phyloP scores from a whole-genome alignment of 768 basidiomycete genomes.

The Lentinula guzmanii region DNA sequence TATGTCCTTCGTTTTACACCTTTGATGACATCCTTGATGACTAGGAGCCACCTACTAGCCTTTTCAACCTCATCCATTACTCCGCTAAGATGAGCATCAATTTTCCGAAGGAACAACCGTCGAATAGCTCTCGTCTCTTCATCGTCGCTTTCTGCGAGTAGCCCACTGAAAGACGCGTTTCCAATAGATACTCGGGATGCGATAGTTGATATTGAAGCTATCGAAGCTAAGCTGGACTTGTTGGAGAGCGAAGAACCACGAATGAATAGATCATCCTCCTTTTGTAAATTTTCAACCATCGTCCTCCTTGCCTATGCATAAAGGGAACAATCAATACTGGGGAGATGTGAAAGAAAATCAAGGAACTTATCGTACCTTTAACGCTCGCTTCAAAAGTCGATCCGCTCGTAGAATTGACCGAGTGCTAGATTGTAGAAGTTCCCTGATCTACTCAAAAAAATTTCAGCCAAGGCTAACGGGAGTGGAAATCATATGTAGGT shows the following conservation, averaged over 20 bases:
- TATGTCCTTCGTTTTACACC: constrained; percentile 49
- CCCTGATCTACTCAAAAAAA: constrained; percentile 38
- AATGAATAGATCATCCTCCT: constrained; percentile 16
- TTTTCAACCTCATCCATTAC: constrained; percentile 63
- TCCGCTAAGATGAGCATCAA: constrained; percentile 48
- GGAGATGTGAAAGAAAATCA: neutral
- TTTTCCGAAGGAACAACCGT: constrained; percentile 59
- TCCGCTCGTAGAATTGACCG: constrained; percentile 55
- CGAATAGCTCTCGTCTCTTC: constrained; percentile 60
- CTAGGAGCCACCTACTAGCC: constrained; percentile 50
- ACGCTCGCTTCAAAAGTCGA: constrained; percentile 45
- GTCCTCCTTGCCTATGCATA: constrained; percentile 38
- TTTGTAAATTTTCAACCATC: constrained; percentile 38
- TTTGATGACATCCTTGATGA: constrained; percentile 58
- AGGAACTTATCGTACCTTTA: constrained; percentile 37
- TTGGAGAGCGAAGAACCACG: constrained; percentile 22
- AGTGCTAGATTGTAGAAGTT: constrained; percentile 46
- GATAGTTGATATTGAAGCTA: constrained; percentile 34
- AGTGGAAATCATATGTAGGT: constrained; percentile 7
- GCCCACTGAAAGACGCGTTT: constrained; percentile 40
- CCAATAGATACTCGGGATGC: constrained; percentile 32
- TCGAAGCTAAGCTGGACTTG: constrained; percentile 35
- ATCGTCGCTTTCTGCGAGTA: constrained; percentile 50
- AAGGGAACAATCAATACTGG: constrained; percentile 4
- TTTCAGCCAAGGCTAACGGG: constrained; percentile 1